Evolutionary conservation across 2,329 filamentous ascomycete species (phyloP).

Genomic region (Epichloe brachyelytri): DNA sequence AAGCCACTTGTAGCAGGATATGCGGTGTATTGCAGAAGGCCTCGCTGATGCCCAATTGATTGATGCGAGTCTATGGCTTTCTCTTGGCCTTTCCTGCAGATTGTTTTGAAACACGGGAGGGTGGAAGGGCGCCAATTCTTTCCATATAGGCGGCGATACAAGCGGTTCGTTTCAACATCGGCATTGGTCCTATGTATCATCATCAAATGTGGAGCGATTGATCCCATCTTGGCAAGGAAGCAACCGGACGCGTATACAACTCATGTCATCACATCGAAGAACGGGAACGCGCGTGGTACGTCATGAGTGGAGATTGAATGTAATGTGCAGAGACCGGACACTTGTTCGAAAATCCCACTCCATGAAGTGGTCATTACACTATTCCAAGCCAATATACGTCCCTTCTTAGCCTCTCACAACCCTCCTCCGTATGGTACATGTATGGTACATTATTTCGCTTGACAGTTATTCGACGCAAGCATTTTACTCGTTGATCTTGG

Average conservation of each 20-base stretch:
- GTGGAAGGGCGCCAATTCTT: too few relatives aligned
- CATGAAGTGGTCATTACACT: not conserved
- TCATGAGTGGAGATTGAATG: slow-evolving; percentile 18
- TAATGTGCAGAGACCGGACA: slow-evolving; percentile 12
- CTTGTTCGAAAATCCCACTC: slow-evolving; percentile 6
- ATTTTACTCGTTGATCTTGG: slow-evolving; percentile 91
- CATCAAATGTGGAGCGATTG: too few relatives aligned
- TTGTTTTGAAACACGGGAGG: too few relatives aligned
- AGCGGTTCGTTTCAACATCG: too few relatives aligned
- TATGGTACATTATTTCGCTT: slow-evolving; percentile 20
- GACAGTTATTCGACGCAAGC: slow-evolving; percentile 7
- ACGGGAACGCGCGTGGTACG: not conserved
- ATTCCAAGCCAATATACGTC: not conserved
- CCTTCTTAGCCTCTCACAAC: not conserved
- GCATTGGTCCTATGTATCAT: too few relatives aligned
- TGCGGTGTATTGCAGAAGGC: not conserved
- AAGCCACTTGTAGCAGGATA: not conserved
- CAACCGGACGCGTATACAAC: too few relatives aligned
- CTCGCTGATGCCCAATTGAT: not conserved
- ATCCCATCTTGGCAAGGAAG: too few relatives aligned
- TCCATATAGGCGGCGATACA: too few relatives aligned
- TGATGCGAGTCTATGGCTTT: not conserved
- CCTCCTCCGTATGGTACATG: slow-evolving; percentile 19
- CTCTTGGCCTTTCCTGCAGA: too few relatives aligned
- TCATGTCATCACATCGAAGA: not conserved